These are phyloP conservation scores for Penicillium verhagenii DNA, from an alignment of 495 filamentous ascomycete genomes.

Conservation along the genomic window DNA sequence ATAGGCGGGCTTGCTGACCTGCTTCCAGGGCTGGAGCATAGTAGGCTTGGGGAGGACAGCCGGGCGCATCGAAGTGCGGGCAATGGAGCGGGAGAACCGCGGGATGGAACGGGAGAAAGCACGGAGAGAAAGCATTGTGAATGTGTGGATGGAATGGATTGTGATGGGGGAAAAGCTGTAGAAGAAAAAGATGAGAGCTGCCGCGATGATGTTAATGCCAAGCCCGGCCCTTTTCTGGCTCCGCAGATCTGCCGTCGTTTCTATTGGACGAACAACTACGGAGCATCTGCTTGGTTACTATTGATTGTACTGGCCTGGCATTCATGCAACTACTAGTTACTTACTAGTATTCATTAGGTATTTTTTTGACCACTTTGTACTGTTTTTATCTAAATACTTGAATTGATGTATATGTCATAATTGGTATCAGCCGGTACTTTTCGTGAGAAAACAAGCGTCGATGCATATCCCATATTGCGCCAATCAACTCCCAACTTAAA, in stretches of 20 bases:
- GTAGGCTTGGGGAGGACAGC: conserved; percentile 43
- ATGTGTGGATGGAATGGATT: conserved; percentile 16
- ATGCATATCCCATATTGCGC: conserved; percentile 23
- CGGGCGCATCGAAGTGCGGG: conserved; percentile 50
- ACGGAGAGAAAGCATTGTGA: conserved; percentile 76
- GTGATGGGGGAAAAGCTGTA: conserved; percentile 19
- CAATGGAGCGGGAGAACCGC: conserved; percentile 60
- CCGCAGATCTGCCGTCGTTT: conserved; percentile 21
- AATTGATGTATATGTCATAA: not conserved
- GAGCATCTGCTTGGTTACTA: not conserved
- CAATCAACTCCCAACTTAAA: conserved; percentile 18
- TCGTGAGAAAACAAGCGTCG: conserved; percentile 1
- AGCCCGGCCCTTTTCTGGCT: conserved; percentile 24
- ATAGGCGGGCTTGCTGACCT: conserved; percentile 52
- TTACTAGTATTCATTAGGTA: not conserved
- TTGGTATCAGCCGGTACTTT: conserved; percentile 1
- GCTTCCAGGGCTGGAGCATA: conserved; percentile 50
- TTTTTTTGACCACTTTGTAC: not conserved
- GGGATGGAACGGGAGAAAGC: conserved; percentile 69
- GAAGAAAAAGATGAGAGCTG: conserved; percentile 23
- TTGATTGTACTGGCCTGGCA: too few relatives aligned
- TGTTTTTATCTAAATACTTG: not conserved
- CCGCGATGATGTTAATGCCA: conserved; percentile 44
- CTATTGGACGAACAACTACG: not conserved
- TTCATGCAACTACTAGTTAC: not conserved